These are phyloP conservation scores for Dentipellis sp. DNA, from an alignment of 768 basidiomycete genomes.

Conservation along the genomic window DNA sequence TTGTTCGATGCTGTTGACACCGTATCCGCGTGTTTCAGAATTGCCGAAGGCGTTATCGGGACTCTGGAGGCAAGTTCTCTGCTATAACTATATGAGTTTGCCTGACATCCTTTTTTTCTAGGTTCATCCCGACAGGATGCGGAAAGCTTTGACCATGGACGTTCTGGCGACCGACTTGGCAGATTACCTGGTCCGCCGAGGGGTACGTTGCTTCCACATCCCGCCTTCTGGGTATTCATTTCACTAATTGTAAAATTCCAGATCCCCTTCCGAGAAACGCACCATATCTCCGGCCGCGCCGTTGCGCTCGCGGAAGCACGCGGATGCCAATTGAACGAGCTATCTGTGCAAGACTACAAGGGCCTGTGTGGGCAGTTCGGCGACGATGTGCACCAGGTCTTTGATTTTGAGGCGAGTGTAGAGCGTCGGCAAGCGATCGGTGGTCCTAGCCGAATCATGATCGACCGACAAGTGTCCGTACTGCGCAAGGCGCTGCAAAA, in stretches of 20 bases:
- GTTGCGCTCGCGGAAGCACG: slow-evolving; percentile 89
- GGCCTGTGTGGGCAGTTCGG: slow-evolving; percentile 66
- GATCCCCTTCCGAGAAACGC: slow-evolving; percentile 98
- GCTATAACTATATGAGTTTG: not conserved
- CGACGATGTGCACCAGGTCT: slow-evolving; percentile 75
- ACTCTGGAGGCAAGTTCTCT: slow-evolving; percentile 63
- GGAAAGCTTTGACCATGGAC: slow-evolving; percentile 86
- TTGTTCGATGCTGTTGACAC: slow-evolving; percentile 92
- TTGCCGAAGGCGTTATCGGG: slow-evolving; percentile 90
- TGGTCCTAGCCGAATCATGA: slow-evolving; percentile 78
- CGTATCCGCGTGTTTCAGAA: slow-evolving; percentile 77
- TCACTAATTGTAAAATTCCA: slow-evolving; percentile 22
- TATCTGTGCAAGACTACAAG: slow-evolving; percentile 75
- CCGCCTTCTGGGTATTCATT: not conserved
- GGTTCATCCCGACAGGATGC: slow-evolving; percentile 91
- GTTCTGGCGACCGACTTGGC: slow-evolving; percentile 98
- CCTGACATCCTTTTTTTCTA: slow-evolving; percentile 20
- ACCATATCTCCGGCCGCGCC: slow-evolving; percentile 94
- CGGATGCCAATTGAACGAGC: slow-evolving; percentile 70
- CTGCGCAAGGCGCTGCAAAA: slow-evolving; percentile 49
- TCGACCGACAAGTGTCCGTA: slow-evolving; percentile 76
- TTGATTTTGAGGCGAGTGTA: slow-evolving; percentile 93
- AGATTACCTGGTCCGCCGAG: slow-evolving; percentile 97
- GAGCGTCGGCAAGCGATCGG: slow-evolving; percentile 90
- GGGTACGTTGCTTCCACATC: slow-evolving; percentile 44